These are phyloP conservation scores for Helotiales sp. DNA, from an alignment of 2,329 filamentous ascomycete species.

Conservation along the genomic window DNA sequence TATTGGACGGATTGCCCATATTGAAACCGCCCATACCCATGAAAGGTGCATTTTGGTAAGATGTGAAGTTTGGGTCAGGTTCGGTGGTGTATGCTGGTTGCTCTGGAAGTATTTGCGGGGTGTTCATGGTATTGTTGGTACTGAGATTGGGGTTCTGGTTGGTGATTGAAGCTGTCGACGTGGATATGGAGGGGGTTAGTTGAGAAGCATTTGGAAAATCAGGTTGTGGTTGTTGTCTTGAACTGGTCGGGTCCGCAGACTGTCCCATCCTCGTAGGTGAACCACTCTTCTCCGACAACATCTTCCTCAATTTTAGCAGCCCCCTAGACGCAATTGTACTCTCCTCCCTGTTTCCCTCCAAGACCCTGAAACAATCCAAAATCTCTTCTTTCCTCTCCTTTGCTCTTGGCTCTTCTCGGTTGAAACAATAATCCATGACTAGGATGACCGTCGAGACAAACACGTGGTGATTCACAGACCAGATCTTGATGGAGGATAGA, in stretches of 20 bases:
- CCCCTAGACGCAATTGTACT: conserved; percentile 33
- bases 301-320: conserved; percentile 25
- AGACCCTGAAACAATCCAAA: conserved; percentile 42
- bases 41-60: not conserved
- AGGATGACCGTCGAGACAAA: conserved; percentile 48
- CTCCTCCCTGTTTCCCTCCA: conserved; percentile 38
- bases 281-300: conserved; percentile 10
- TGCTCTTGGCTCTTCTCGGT: conserved; percentile 40
- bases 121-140: not conserved
- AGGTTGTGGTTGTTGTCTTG: not conserved
- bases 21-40: not conserved
- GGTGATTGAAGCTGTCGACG: not conserved
- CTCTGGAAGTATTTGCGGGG: not conserved
- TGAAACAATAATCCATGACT: conserved; percentile 47
- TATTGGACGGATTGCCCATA: not conserved
- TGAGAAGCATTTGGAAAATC: not conserved
- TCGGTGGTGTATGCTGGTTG: not conserved
- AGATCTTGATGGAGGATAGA: conserved; percentile 37
- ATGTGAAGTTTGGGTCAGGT: not conserved
- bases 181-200: not conserved
- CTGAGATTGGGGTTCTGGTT: not conserved
- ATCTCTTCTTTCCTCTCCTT: conserved; percentile 42
- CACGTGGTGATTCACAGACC: conserved; percentile 42
- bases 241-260: too few relatives aligned
- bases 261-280: not conserved